phyloP scores from a whole-genome alignment of 2,329 filamentous ascomycete genomes.

The Fusarium sp. region DNA sequence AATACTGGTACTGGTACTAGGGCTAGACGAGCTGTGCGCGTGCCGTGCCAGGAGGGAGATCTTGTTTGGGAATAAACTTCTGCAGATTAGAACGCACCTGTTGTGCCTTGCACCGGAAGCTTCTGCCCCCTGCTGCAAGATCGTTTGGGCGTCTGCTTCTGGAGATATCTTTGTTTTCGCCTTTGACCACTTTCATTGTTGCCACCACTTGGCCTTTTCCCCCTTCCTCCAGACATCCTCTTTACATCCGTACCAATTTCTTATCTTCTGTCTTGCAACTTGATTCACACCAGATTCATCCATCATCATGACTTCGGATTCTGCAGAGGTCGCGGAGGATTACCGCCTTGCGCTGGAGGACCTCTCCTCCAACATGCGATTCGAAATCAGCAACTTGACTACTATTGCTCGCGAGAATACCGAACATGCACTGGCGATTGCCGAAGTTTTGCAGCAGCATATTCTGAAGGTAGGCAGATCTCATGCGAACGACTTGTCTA shows the following conservation, averaged over 20 bases:
- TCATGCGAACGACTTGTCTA: not conserved
- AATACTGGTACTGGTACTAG: slow-evolving; percentile 40
- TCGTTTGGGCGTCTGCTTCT: slow-evolving; percentile 12
- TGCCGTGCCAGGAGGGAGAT: slow-evolving; percentile 33
- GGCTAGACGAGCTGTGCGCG: slow-evolving; percentile 39
- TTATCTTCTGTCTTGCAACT: slow-evolving; percentile 11
- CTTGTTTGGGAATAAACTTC: slow-evolving; percentile 48
- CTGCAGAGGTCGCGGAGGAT: slow-evolving; percentile 93
- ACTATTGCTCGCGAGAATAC: slow-evolving; percentile 98
- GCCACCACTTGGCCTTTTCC: slow-evolving; percentile 15
- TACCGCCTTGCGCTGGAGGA: slow-evolving; percentile 95
- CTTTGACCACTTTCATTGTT: slow-evolving; percentile 15
- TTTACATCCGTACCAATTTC: slow-evolving; percentile 18
- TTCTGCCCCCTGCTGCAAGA: slow-evolving; percentile 16
- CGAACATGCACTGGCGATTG: slow-evolving; percentile 93
- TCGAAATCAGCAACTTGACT: slow-evolving; percentile 97
- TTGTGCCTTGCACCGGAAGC: slow-evolving; percentile 33
- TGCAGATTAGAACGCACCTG: slow-evolving; percentile 42
- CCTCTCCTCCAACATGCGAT: slow-evolving; percentile 88
- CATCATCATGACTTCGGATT: slow-evolving; percentile 61
- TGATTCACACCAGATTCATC: slow-evolving; percentile 26
- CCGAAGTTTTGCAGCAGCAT: slow-evolving; percentile 89
- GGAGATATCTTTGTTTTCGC: slow-evolving; percentile 15
- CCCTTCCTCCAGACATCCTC: slow-evolving; percentile 17
- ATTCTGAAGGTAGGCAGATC: slow-evolving; percentile 85